phyloP scores from a whole-genome alignment of 2,329 filamentous ascomycete species.

The Pyrenophora tritici-repentis region DNA sequence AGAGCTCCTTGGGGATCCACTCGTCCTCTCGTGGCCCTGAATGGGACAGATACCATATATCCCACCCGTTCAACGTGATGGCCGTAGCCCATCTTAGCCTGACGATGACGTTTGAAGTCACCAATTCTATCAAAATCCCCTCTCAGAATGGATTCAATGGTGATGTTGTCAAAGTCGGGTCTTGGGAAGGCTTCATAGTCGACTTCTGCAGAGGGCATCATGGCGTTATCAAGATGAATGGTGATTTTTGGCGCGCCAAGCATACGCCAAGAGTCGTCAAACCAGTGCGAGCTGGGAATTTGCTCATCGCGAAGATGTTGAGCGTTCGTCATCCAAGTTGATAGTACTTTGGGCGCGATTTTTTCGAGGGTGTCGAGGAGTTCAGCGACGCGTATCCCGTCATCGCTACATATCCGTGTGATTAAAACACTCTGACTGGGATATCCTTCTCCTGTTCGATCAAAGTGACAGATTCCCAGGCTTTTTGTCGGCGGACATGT shows the following conservation, averaged over 20 bases:
- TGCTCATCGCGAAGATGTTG: not conserved
- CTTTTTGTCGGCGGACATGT: not conserved
- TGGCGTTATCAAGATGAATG: not conserved
- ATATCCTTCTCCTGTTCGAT: not conserved
- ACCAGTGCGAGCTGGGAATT: not conserved
- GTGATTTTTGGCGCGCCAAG: not conserved
- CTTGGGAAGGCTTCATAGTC: not conserved
- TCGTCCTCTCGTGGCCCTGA: not conserved
- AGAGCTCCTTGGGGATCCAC: not conserved
- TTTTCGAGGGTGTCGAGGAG: not conserved
- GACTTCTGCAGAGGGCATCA: not conserved
- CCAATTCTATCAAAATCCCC: too few species aligned
- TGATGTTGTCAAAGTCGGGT: too few species aligned
- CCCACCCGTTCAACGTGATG: not conserved
- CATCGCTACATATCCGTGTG: not conserved
- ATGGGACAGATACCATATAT: not conserved
- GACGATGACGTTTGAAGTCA: too few species aligned
- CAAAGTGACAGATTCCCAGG: not conserved
- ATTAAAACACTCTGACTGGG: not conserved
- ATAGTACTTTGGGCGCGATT: not conserved
- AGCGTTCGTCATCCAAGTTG: not conserved
- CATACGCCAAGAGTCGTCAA: not conserved
- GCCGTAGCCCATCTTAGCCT: not conserved
- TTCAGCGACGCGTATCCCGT: not conserved
- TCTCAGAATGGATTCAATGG: too few species aligned